These are phyloP conservation scores for Colletotrichum eleusines DNA, from an alignment of 2,329 filamentous ascomycete genomes.

Conservation along the genomic window DNA sequence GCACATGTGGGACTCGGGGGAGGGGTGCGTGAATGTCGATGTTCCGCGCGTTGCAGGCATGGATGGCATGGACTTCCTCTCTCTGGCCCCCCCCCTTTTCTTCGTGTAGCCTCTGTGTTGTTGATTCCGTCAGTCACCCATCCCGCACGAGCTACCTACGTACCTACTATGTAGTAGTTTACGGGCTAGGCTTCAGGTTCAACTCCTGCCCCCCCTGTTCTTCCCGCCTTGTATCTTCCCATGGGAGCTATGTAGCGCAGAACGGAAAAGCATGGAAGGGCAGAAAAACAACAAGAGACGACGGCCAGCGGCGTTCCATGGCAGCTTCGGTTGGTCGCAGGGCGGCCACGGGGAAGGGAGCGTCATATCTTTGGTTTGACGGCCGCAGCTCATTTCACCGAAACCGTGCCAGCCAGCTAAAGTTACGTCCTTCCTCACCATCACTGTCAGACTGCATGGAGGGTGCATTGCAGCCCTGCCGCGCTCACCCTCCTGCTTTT, in stretches of 20 bases:
- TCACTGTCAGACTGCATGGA: slow-evolving; percentile 28
- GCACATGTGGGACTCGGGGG: slow-evolving; percentile 1
- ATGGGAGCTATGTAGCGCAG: neutral
- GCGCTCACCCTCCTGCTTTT: neutral
- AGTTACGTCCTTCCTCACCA: neutral
- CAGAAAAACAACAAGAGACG: too few species aligned
- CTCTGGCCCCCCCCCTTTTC: neutral
- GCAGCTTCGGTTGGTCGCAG: neutral
- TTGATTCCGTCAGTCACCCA: slow-evolving; percentile 4
- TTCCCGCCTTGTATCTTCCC: neutral
- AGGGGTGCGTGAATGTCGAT: neutral
- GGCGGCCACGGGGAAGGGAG: neutral
- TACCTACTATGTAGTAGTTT: too few species aligned
- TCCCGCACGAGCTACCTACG: neutral
- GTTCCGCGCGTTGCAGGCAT: neutral
- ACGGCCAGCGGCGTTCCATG: neutral
- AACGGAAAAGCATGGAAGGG: slow-evolving; percentile 6
- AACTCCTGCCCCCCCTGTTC: neutral
- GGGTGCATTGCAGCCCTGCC: slow-evolving; percentile 16
- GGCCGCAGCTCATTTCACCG: slow-evolving; percentile 2
- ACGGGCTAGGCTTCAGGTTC: neutral
- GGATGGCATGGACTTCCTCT: slow-evolving; percentile 8
- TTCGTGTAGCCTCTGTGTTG: slow-evolving; percentile 11
- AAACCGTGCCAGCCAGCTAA: neutral
- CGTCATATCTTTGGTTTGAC: neutral